Base-by-base conservation (phyloP, 257 asterid genomes). In the Handroanthus guayacan region DNA sequence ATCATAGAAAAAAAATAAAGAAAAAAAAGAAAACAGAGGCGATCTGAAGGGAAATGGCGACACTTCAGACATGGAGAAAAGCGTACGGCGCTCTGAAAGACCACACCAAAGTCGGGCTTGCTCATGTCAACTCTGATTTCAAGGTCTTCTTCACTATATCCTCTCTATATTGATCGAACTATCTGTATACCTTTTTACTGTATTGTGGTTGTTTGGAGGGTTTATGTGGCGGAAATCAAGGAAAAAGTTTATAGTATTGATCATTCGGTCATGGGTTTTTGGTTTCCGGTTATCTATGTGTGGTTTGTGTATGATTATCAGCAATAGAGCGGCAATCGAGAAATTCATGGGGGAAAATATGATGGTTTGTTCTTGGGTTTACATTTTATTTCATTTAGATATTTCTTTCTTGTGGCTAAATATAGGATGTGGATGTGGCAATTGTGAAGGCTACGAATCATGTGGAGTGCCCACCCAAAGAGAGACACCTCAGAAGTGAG, bases 361-460 rank as follows among this genome's bases (percentile, higher is more conserved):
- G 44, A 70, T 83, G 69, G 61, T 31, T 66, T 72, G 48, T 75
- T 18, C 50, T 34, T 48, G 51, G 8, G 50, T 11, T 72, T 67
- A 18, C 25, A n/a, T 14, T 47, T 62, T 75, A 47, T 47, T 69
- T 69, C 8, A 5, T 44, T 48, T 45, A 44, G 38, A 37, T 47
- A 54, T 62, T 76, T 52, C 12, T 69, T 47, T 76, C 69, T 39
- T 9, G 66, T 10, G 76, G 44, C 80, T 78, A 64, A 77, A 85
- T 66, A 55, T 89, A 95, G 99, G 96, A 95, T 84, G 88, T 95
- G 86, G 99, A 95, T 89, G 97, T 95, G 86, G 99, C 98, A 80
- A 85, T 92, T 86, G 98, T 95, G 71, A 95, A 95, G 89, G 98
- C 99, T 67, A 95, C 99, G 2, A 95, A 95, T 87, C 99, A 95